These are phyloP conservation scores for Agastache rugosa DNA, from an alignment of 257 asterid species.

Conservation along the genomic window DNA sequence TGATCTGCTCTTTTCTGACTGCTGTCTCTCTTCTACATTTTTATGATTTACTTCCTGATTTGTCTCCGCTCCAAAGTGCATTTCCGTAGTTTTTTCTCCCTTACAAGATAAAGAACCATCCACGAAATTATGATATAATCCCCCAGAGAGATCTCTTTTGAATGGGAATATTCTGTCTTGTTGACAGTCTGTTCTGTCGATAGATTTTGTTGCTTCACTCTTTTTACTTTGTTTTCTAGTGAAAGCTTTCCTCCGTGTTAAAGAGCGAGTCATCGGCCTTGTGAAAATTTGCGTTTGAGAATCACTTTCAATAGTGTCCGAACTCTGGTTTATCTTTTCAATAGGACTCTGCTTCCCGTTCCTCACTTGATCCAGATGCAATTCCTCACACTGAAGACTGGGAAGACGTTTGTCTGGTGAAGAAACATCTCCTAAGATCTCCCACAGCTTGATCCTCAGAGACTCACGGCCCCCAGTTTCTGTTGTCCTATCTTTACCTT, in stretches of 20 bases:
- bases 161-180: conserved; percentile 45
- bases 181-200: conserved; percentile 42
- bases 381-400: conserved; percentile 38
- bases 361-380: conserved; percentile 44
- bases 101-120: conserved; percentile 50
- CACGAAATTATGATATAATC: conserved; percentile 43
- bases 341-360: conserved; percentile 43
- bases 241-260: conserved; percentile 52
- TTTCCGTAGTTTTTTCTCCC: conserved; percentile 47
- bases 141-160: conserved; percentile 50
- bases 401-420: conserved; percentile 56
- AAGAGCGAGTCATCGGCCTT: conserved; percentile 63
- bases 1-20: conserved; percentile 44
- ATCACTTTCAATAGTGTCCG: conserved; percentile 87
- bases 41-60: conserved; percentile 38
- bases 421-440: conserved; percentile 70
- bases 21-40: conserved; percentile 48
- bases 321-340: conserved; percentile 51
- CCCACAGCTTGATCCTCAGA: conserved; percentile 76
- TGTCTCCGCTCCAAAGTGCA: conserved; percentile 44
- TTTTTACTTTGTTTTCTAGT: conserved; percentile 42
- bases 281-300: conserved; percentile 52
- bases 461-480: conserved; percentile 61
- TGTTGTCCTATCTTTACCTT: conserved; percentile 44
- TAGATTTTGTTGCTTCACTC: conserved; percentile 41